A percentile compares a stretch with the other conserved stretches of the same genome.
Conservation (phyloP, 768 basidiomycete species). For the Cubamyces lactineus region DNA sequence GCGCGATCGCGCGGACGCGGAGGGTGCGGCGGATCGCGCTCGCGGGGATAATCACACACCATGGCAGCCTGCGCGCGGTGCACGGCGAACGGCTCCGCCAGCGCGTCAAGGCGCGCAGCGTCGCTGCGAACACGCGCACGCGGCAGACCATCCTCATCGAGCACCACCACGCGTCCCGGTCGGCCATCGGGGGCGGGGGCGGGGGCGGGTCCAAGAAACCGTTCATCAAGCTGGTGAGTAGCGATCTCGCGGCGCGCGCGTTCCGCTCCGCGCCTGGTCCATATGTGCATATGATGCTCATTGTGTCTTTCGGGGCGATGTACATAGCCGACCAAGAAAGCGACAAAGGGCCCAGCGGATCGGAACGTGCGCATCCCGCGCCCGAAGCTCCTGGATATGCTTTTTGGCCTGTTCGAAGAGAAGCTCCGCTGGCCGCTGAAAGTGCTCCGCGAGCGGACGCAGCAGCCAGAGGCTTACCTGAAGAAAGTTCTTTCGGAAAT, state of each 20-base stretch:
- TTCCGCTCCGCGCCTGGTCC: slow-evolving; percentile 52
- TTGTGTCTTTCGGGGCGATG: neutral
- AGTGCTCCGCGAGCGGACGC: slow-evolving; percentile 68
- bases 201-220: slow-evolving; percentile 50
- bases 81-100: slow-evolving; percentile 65
- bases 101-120: slow-evolving; percentile 69
- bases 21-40: slow-evolving; percentile 72
- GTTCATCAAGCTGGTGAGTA: neutral
- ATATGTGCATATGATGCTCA: slow-evolving; percentile 56
- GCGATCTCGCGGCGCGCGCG: too few species aligned
- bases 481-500: slow-evolving; percentile 78
- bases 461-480: slow-evolving; percentile 82
- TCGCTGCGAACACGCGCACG: slow-evolving; percentile 64
- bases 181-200: slow-evolving; percentile 62
- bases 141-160: slow-evolving; percentile 73
- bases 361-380: slow-evolving; percentile 83
- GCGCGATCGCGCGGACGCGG: slow-evolving; percentile 46
- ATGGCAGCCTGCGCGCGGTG: slow-evolving; percentile 69
- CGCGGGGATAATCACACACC: slow-evolving; percentile 74
- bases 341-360: slow-evolving; percentile 66
- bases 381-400: slow-evolving; percentile 78
- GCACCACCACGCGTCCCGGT: slow-evolving; percentile 41
- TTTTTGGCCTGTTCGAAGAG: slow-evolving; percentile 75
- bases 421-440: slow-evolving; percentile 77
- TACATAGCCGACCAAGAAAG: slow-evolving; percentile 34